Evolutionary conservation across 2,329 filamentous ascomycete genomes (phyloP), one percentile per base, ranked within the genome.

Genomic region (Ascomycota sp.): DNA sequence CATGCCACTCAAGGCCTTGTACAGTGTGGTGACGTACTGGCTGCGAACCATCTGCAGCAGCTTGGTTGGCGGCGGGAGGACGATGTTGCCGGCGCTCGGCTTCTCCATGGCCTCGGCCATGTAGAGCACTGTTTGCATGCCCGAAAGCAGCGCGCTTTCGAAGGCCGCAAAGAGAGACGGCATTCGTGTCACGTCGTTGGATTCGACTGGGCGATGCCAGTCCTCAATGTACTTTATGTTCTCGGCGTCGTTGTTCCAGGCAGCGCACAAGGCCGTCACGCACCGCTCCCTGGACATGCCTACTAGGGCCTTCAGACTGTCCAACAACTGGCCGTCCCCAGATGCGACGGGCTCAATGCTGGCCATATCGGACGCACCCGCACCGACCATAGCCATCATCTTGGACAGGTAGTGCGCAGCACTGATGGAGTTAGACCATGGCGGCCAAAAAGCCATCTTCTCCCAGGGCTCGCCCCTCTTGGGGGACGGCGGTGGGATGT

Each of bases 81-180:
- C 73, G 38, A 98, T 83, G 43, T 81, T 74, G 28, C 63, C 69
- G 5, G 74, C 66, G 17, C 70, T 76, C 7, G 76, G 65, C 50
- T 80, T 83, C 27, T 64, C 68, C 58, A 74, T 77, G 15, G 81
- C 80, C 39, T 94, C 86, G 2, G 79, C 76, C 26, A 98, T 75
- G 48, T 94, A 98, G 20, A 94, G 62, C 31, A 95, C 91, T 56
- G 86, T 92, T 51, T 98, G 89, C 71, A 95, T 78, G 32, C 85
- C 83, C 2, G 63, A 64, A 13, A 98, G 59, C 9, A 98, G 61
- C 6, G 77, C 69, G 32, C 74, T 77, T 45, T 95, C 85, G 44
- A 93, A 92, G 1, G 78, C 69, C 11, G 80, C 63, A 50, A 98
- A 94, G 31, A 76, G 73, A 2, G 72, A 66, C 0, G 91, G 89